Evolutionary conservation across 1,284 basidiomycete genomes (phyloP).

Genomic region (Leccinum holopus): DNA sequence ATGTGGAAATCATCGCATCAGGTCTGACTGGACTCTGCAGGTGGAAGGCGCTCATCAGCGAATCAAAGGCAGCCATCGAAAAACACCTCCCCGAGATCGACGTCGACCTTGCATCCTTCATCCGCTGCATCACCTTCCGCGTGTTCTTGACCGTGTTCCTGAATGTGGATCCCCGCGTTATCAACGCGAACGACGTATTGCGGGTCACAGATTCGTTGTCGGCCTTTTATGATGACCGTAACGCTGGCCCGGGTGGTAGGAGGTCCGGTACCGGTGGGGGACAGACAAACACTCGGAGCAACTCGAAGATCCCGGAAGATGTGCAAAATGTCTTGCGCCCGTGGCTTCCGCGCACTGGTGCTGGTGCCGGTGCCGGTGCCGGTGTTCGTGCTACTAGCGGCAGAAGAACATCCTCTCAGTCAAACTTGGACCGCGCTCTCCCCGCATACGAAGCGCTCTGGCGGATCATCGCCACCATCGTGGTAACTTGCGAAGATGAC

Average conservation of each 20-base stretch:
- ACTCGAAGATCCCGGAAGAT: conserved; percentile 13
- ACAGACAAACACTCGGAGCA: neutral
- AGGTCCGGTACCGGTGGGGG: neutral
- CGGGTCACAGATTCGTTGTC: conserved; percentile 38
- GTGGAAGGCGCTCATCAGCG: conserved; percentile 25
- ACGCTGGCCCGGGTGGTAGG: neutral
- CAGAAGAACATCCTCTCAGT: conserved; percentile 15
- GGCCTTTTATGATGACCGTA: conserved; percentile 39
- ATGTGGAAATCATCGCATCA: neutral
- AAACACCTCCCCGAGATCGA: conserved; percentile 15
- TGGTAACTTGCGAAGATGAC: conserved; percentile 31
- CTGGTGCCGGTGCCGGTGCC: no score
- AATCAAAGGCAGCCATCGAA: conserved; percentile 33
- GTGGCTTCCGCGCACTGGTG: conserved; percentile 37
- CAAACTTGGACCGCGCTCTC: conserved; percentile 51
- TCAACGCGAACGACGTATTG: conserved; percentile 30
- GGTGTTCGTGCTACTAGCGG: neutral
- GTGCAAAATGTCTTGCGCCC: conserved; percentile 33
- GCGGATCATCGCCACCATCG: conserved; percentile 52
- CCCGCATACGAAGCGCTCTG: conserved; percentile 62
- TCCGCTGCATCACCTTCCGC: conserved; percentile 46
- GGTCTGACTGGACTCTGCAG: conserved; percentile 18
- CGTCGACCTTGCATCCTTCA: conserved; percentile 38
- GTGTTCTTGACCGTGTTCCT: conserved; percentile 44
- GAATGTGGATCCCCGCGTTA: conserved; percentile 34